Evolutionary conservation across 495 filamentous ascomycete genomes (phyloP), one percentile per base, ranked within the genome.

Genomic region (Hapsidospora chrysogenum): DNA sequence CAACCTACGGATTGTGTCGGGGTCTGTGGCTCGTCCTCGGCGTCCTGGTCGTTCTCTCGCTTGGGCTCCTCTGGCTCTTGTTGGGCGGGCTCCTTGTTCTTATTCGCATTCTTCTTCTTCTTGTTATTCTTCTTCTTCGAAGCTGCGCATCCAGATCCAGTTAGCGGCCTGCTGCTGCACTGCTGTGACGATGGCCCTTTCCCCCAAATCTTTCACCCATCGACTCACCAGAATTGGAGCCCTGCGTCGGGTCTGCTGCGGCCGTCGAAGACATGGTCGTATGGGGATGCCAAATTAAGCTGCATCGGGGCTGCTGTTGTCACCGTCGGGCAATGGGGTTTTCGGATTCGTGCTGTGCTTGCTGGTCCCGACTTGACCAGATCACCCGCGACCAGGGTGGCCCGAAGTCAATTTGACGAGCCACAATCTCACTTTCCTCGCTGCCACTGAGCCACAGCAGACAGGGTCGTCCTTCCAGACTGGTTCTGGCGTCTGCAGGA

Each of bases 41-140:
- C 33, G 38, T 48, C 39, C 27, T 51, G 48, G 32, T 37, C 43
- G 33, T 62, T 37, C 27, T 45, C 39, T 30, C 48, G 42, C 43
- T 51, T 56, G 22, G 40, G 54, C 20, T 40, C 54, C 46, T 66
- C 57, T 27, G 51, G 52, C 17, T 36, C 38, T 33, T 54, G 53
- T 21, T 41, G 26, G 25, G 44, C 49, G 15, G 48, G 47, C 11
- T 48, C 38, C 45, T 64, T 72, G 39, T 54, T 49, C 38, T 52
- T 56, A 38, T 52, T 29, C 25, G 38, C 44, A 29, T 54, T 66
- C 55, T 70, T 78, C 54, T 76, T 81, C 61, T 76, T 81, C 52
- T 72, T 80, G 53, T 66, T 73, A 51, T 70, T 78, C 64, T 78
- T 82, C 43, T 75, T 72, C 47, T 70, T 75, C 35, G 59, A 40